These are phyloP conservation scores for Typha latifolia DNA, from an alignment of 176 grass and related monocot genomes.

Conservation along the genomic window DNA sequence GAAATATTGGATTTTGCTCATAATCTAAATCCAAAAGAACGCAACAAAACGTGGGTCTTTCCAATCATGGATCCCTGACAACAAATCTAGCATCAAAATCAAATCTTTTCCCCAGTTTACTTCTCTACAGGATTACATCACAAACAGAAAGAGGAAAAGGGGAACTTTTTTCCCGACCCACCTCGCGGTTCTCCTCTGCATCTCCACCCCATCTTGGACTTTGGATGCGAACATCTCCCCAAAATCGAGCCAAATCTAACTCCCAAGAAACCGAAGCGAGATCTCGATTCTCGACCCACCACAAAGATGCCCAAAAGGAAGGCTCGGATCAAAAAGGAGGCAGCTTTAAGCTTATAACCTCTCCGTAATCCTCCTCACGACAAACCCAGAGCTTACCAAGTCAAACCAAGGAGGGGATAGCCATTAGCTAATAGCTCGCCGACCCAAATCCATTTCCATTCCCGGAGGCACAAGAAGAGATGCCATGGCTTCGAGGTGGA, in stretches of 20 bases:
- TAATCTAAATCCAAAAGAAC: neutral
- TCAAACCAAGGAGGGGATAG: too few relatives aligned
- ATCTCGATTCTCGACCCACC: too few relatives aligned
- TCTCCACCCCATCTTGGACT: constrained; percentile 74
- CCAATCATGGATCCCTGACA: neutral
- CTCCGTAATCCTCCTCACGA: too few relatives aligned
- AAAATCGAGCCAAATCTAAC: neutral
- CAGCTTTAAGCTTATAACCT: too few relatives aligned
- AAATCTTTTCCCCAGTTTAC: neutral
- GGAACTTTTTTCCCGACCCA: neutral
- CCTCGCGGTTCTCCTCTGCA: constrained; percentile 61
- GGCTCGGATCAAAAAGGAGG: too few relatives aligned
- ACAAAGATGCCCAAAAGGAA: too few relatives aligned
- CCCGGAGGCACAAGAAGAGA: too few relatives aligned
- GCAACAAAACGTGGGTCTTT: neutral
- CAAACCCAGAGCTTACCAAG: too few relatives aligned
- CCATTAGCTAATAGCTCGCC: too few relatives aligned
- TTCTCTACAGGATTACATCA: neutral
- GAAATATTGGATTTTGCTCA: neutral
- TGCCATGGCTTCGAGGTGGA: too few relatives aligned
- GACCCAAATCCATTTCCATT: too few relatives aligned
- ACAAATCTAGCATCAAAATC: constrained; percentile 1
- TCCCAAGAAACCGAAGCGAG: too few relatives aligned
- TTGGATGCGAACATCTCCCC: constrained; percentile 44
- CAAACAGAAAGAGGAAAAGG: neutral